phyloP scores from a whole-genome alignment of 106 monocot genomes.

The Platanthera guangdongensis region DNA sequence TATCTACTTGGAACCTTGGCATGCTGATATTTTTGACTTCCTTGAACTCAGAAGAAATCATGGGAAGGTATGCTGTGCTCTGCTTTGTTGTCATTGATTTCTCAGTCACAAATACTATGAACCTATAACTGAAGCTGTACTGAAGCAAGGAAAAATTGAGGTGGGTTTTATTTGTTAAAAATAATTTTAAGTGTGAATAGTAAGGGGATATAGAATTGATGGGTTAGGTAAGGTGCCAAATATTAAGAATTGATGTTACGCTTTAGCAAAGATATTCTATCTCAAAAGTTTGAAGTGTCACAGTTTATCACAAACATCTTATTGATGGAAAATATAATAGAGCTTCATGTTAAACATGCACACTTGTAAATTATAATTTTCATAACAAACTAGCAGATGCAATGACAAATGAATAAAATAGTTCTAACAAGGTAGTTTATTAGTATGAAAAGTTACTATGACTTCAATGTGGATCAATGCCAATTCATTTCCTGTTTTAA shows the following conservation, averaged over 20 bases:
- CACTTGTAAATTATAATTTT: not conserved
- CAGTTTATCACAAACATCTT: not conserved
- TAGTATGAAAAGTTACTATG: too few relatives aligned
- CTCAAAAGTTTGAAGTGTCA: not conserved
- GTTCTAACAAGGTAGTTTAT: too few relatives aligned
- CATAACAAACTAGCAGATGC: too few relatives aligned
- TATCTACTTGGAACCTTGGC: constrained; percentile 96
- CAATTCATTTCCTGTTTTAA: too few relatives aligned
- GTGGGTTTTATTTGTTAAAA: not conserved
- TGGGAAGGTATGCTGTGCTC: constrained; percentile 59
- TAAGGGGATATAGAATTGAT: not conserved
- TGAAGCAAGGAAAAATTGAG: not conserved
- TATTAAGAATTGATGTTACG: not conserved
- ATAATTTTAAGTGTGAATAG: not conserved
- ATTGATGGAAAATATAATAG: not conserved
- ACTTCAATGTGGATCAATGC: too few relatives aligned
- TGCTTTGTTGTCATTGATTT: not conserved
- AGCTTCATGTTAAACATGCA: not conserved
- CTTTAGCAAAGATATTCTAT: not conserved
- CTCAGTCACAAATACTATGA: not conserved
- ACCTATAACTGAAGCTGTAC: not conserved
- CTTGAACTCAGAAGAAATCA: constrained; percentile 96
- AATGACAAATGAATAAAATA: too few relatives aligned
- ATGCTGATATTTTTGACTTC: constrained; percentile 95
- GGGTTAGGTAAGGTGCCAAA: not conserved